Base-by-base conservation (phyloP, 768 basidiomycete species). In the Russula dissimulans region DNA sequence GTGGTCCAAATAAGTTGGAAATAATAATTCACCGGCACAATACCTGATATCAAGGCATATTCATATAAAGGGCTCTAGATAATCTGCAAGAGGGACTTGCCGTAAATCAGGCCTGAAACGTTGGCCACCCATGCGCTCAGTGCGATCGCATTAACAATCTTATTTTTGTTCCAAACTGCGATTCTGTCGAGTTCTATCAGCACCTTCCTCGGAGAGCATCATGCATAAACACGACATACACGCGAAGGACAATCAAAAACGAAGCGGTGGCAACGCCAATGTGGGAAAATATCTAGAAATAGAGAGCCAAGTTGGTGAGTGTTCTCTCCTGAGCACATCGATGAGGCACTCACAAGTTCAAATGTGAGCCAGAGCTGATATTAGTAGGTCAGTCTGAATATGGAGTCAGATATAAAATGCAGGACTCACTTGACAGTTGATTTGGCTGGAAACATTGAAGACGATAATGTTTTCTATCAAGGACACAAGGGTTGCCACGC, bases 381-480 rank as follows among this genome's bases (percentile, higher is more conserved):
- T 31, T 17, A 9, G 29, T 22, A 29, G 3, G 9, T 59, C 18
- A 59, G 58, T 15, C 3, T 1, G 38, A 11, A 18, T 6, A 15
- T 0, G 14, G 7, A 14, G 15, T 26, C 8, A 7, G 5, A 18
- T 10, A 26, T 12, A 15, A 22, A 41, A 43, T 4, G 22, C 22
- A 26, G 17, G 15, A 39, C 56, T 11, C n/a, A 57, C 60, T 17
- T 62, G 49, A 36, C 60, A 62, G 45, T 62, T 57, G 12, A 62
- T 52, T 22, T 22, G 26, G 0, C 1, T 14, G n/a, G 43, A 17
- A 15, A 11, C 12, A 22, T 62, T 38, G 8, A 62, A 43, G 1
- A 38, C 50, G n/a, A 62, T n/a, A 18, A 57, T 36, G 34, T 39
- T 43, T 1, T 47, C 9, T 10, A 62, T 53, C 10, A 54, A 44